Conservation (phyloP, 306 rosid genomes). For the Cucurbita pepo region DNA sequence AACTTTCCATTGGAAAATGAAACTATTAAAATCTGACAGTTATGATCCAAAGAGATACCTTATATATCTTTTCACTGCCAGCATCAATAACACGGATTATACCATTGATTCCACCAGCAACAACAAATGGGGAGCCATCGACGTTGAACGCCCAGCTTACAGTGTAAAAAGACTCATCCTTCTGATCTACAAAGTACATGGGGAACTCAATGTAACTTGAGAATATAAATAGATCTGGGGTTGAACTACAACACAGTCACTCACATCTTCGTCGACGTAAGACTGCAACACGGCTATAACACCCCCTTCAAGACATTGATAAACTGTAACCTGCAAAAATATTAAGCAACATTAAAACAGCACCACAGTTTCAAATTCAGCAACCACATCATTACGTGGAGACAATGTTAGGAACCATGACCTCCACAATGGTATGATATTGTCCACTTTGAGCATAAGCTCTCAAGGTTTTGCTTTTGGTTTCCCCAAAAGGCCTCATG, state of each 20-base stretch:
- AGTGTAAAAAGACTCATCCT: constrained; percentile 92
- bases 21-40: not conserved
- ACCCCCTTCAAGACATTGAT: constrained; percentile 70
- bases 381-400: not conserved
- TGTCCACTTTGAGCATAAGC: too few species aligned
- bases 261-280: constrained; percentile 85
- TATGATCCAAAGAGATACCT: constrained; percentile 30
- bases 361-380: not conserved
- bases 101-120: constrained; percentile 90
- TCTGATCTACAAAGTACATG: constrained; percentile 58
- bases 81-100: constrained; percentile 67
- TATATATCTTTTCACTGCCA: constrained; percentile 70
- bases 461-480: too few species aligned
- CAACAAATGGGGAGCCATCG: constrained; percentile 55
- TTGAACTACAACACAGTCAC: constrained; percentile 9
- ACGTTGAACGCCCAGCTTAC: constrained; percentile 71
- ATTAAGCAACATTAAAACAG: constrained; percentile 8
- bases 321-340: constrained; percentile 48
- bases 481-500: too few species aligned
- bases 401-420: too few species aligned
- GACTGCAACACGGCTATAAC: constrained; percentile 84
- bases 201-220: constrained; percentile 10
- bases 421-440: too few species aligned
- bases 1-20: not conserved
- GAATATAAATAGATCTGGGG: not conserved